phyloP scores from a whole-genome alignment of 805 yeast species.

The Candida corydali region DNA sequence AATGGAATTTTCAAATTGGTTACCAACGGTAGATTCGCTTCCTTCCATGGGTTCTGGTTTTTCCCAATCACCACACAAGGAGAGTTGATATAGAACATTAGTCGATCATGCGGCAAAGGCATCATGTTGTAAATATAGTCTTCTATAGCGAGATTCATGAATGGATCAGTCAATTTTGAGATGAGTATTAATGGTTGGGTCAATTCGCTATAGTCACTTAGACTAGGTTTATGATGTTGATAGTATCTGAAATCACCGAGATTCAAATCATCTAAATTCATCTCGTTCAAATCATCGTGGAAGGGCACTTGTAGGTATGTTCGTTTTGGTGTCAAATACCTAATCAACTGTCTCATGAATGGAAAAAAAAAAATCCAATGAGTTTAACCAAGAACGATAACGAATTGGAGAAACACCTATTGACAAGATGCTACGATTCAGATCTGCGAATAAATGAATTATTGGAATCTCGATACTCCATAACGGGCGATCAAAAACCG shows the following conservation, averaged over 20 bases:
- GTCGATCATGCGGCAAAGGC: conserved; percentile 51
- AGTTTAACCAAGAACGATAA: conserved; percentile 9
- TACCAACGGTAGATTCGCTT: conserved; percentile 60
- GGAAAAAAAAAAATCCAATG: neutral
- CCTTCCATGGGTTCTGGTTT: conserved; percentile 94
- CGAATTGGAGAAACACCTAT: conserved; percentile 43
- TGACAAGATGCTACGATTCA: conserved; percentile 41
- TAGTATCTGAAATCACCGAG: conserved; percentile 38
- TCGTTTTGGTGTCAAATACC: conserved; percentile 2
- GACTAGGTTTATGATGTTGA: conserved; percentile 27
- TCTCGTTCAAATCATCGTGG: conserved; percentile 32
- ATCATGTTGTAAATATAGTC: conserved; percentile 66
- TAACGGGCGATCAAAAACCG: conserved; percentile 45
- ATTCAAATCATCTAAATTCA: conserved; percentile 31
- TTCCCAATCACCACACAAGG: conserved; percentile 94
- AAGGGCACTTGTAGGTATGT: conserved; percentile 29
- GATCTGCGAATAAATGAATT: conserved; percentile 35
- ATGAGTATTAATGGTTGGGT: conserved; percentile 51
- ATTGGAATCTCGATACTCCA: conserved; percentile 43
- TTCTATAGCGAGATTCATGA: conserved; percentile 75
- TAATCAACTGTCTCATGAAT: conserved; percentile 1
- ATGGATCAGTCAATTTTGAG: conserved; percentile 63
- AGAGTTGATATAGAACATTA: conserved; percentile 69
- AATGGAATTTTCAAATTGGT: conserved; percentile 54
- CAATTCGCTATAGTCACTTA: conserved; percentile 12